These are phyloP conservation scores for Penicillium corylophilum DNA, from an alignment of 2,329 filamentous ascomycete genomes.

Conservation along the genomic window DNA sequence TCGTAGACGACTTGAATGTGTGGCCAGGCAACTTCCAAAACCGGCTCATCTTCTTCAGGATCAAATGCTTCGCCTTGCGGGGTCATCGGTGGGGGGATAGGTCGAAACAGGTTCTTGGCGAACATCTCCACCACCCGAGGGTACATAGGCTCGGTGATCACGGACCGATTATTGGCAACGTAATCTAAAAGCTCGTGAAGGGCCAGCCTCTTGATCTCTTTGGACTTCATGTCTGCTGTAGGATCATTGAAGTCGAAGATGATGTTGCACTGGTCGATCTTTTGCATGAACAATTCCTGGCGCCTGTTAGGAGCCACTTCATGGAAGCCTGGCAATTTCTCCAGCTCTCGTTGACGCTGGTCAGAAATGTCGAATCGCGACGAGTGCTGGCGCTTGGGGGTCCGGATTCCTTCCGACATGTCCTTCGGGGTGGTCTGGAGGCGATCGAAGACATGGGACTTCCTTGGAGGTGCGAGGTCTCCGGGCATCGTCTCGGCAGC, in stretches of 20 bases:
- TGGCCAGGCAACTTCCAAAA: conserved; percentile 96
- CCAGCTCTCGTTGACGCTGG: conserved; percentile 80
- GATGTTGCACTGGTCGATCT: conserved; percentile 99
- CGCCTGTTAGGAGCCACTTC: conserved; percentile 93
- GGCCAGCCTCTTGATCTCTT: conserved; percentile 97
- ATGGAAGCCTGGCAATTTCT: conserved; percentile 96
- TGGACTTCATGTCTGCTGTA: conserved; percentile 98
- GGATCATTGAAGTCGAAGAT: conserved; percentile 99
- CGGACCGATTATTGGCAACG: conserved; percentile 95
- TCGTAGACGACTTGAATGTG: conserved; percentile 99
- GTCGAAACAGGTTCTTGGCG: conserved; percentile 95
- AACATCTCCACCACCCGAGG: conserved; percentile 99
- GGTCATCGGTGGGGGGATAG: conserved; percentile 94
- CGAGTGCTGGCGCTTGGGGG: conserved; percentile 94
- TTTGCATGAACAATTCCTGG: conserved; percentile 98
- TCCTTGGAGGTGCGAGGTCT: conserved; percentile 93
- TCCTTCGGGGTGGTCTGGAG: conserved; percentile 94
- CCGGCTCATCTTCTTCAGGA: conserved; percentile 96
- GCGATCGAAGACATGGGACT: conserved; percentile 83
- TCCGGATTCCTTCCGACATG: conserved; percentile 90
- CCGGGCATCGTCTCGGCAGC: conserved; percentile 97
- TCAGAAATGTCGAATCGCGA: conserved; percentile 97
- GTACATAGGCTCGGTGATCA: conserved; percentile 99
- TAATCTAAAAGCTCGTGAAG: conserved; percentile 96
- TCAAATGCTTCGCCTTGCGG: conserved; percentile 98